Evolutionary conservation across 1,284 basidiomycete species (phyloP).

Genomic region (Neolentinus lepideus): DNA sequence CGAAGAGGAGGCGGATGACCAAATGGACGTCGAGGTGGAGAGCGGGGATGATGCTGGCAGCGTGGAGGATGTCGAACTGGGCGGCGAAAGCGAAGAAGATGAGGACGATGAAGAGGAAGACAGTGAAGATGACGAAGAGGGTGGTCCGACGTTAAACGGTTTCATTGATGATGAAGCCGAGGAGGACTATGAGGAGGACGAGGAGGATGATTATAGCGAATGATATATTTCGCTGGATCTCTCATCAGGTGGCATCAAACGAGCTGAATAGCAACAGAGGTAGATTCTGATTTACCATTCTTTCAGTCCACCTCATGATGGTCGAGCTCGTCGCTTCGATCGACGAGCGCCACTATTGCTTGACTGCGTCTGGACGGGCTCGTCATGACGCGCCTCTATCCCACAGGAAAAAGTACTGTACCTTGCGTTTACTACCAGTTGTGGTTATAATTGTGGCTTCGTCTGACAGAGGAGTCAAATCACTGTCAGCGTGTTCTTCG

Average conservation of each 20-base stretch:
- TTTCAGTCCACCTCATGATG: too few species aligned
- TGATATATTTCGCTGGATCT: conserved; percentile 12
- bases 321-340: too few species aligned
- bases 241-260: too few species aligned
- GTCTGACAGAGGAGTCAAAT: conserved; percentile 24
- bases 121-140: conserved; percentile 45
- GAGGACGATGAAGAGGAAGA: conserved; percentile 49
- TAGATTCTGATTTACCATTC: too few species aligned
- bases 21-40: conserved; percentile 59
- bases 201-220: conserved; percentile 45
- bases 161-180: conserved; percentile 66
- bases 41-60: conserved; percentile 60
- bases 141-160: conserved; percentile 41
- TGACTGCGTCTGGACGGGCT: not conserved
- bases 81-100: conserved; percentile 48
- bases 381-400: not conserved
- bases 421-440: conserved; percentile 15
- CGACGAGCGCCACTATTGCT: too few species aligned
- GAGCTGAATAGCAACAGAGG: too few species aligned
- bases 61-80: conserved; percentile 63
- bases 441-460: conserved; percentile 14
- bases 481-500: conserved; percentile 20
- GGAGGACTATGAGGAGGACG: conserved; percentile 51
- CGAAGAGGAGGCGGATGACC: conserved; percentile 48
- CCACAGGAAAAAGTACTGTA: conserved; percentile 1